Conservation (phyloP, 441 rosid species). For the Populus hybrid region DNA sequence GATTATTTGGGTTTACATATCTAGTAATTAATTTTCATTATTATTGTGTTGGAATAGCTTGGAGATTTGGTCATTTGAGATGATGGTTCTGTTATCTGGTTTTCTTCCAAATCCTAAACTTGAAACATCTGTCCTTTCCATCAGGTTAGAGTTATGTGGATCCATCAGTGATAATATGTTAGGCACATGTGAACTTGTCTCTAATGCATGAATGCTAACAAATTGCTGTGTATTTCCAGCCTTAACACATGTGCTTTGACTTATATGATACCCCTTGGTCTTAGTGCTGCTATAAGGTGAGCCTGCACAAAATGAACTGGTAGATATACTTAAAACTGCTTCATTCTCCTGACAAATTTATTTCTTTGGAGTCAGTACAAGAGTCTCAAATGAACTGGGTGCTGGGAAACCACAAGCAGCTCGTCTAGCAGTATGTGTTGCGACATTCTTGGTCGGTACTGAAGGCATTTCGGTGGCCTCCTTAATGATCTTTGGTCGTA, state of each 20-base stretch:
- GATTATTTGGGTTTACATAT: not conserved
- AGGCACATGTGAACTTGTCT: not conserved
- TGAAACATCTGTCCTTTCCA: constrained; percentile 32
- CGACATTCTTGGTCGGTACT: not conserved
- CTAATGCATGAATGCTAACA: not conserved
- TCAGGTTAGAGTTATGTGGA: constrained; percentile 15
- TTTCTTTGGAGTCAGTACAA: constrained; percentile 3
- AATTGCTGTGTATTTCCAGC: constrained; percentile 14
- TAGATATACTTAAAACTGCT: not conserved
- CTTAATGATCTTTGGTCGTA: constrained; percentile 20
- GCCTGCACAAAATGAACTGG: not conserved
- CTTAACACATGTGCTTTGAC: constrained; percentile 14
- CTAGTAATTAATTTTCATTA: not conserved
- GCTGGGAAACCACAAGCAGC: constrained; percentile 20
- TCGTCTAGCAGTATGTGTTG: constrained; percentile 13
- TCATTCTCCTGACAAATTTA: not conserved
- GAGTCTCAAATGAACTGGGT: constrained; percentile 29
- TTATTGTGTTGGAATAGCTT: constrained; percentile 14
- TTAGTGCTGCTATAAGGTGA: constrained; percentile 26
- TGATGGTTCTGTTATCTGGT: constrained; percentile 31
- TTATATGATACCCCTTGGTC: constrained; percentile 25
- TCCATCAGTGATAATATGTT: not conserved
- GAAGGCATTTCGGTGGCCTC: constrained; percentile 15
- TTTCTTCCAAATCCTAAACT: constrained; percentile 32
- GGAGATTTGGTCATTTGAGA: constrained; percentile 29